Percentiles rank a stretch among this genome's conserved stretches.
phyloP scores from a whole-genome alignment of 1,284 basidiomycete species.

The Sporisorium scitamineum region DNA sequence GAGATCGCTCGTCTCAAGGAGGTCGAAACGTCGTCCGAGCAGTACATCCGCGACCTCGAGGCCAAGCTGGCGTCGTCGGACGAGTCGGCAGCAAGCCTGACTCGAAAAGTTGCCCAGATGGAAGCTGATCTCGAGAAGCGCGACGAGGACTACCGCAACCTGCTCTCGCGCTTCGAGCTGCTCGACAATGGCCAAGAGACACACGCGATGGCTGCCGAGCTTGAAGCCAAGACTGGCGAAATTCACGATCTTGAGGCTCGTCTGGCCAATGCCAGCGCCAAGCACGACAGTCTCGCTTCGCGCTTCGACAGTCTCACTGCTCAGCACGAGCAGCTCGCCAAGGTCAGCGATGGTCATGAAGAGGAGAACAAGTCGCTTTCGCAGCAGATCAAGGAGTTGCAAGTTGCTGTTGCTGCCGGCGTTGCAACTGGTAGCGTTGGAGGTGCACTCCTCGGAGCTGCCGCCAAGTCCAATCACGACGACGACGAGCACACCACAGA shows the following conservation, averaged over 20 bases:
- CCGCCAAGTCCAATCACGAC: slow-evolving; percentile 7
- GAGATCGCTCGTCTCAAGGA: slow-evolving; percentile 85
- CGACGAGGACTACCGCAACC: slow-evolving; percentile 76
- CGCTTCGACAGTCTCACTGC: slow-evolving; percentile 27
- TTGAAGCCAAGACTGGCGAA: slow-evolving; percentile 81
- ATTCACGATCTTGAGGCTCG: slow-evolving; percentile 80
- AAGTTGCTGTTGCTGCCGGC: slow-evolving; percentile 35
- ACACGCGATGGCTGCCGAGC: slow-evolving; percentile 74
- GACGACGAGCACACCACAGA: neutral
- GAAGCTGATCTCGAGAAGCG: slow-evolving; percentile 82
- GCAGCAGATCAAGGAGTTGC: slow-evolving; percentile 40
- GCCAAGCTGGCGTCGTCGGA: slow-evolving; percentile 82
- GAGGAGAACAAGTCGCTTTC: slow-evolving; percentile 39
- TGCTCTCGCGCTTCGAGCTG: slow-evolving; percentile 80
- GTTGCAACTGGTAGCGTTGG: slow-evolving; percentile 23
- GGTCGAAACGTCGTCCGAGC: slow-evolving; percentile 77
- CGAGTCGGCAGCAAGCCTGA: slow-evolving; percentile 78
- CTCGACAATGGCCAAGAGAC: slow-evolving; percentile 72
- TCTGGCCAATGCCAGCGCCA: slow-evolving; percentile 25
- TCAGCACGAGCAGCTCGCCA: slow-evolving; percentile 29
- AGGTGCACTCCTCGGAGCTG: slow-evolving; percentile 17
- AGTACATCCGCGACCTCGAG: slow-evolving; percentile 92
- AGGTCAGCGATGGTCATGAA: slow-evolving; percentile 20
- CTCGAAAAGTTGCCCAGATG: slow-evolving; percentile 79
- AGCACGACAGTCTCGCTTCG: slow-evolving; percentile 32